Evolutionary conservation across 306 rosid species (phyloP), one percentile per base, ranked within the genome.

Genomic region (Vachellia pachyceras): DNA sequence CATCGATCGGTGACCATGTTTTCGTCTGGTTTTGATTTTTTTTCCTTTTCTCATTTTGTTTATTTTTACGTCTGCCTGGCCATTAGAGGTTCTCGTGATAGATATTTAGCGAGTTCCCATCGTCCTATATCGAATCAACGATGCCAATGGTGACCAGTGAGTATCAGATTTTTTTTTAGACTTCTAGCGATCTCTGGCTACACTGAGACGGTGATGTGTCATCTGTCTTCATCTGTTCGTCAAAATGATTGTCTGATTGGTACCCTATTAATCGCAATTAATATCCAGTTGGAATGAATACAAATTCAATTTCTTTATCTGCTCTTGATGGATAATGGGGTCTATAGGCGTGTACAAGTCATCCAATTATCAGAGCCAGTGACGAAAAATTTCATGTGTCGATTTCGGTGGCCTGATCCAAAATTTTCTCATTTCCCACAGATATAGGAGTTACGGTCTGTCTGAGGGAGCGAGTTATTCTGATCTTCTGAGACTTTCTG

Each of bases 101-200:
- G 66, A 73, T 73, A 50, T 73, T 73, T 54, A 49, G 74, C 3
- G 37, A 14, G 37, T 74, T 39, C 39, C 50, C 36, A 9, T 58
- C 15, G 65, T 58, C 65, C 14, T 37, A 54, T 71, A 29, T 47
- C 4, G 35, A 17, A n/a, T n/a, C n/a, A n/a, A n/a, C n/a, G n/a
- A n/a, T 50, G 22, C 65, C 42, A n/a, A 73, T n/a, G 7, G 66
- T 20, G 35, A 7, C 64, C 54, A 35, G 77, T 50, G 64, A 46
- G 35, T n/a, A 23, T 73, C 57, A 11, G 50, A 73, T 74, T 54
- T 74, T 73, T 36, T 17, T n/a, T 41, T 9, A 39, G 67, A 55
- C 78, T 55, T 55, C 78, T 20, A 39, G 78, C 22, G 8, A 36
- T 73, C 44, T 73, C 66, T 49, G 77, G 35, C 65, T 50, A 18